Conservation (phyloP, 169 alveolate genomes). For the Plasmodium sp. region DNA sequence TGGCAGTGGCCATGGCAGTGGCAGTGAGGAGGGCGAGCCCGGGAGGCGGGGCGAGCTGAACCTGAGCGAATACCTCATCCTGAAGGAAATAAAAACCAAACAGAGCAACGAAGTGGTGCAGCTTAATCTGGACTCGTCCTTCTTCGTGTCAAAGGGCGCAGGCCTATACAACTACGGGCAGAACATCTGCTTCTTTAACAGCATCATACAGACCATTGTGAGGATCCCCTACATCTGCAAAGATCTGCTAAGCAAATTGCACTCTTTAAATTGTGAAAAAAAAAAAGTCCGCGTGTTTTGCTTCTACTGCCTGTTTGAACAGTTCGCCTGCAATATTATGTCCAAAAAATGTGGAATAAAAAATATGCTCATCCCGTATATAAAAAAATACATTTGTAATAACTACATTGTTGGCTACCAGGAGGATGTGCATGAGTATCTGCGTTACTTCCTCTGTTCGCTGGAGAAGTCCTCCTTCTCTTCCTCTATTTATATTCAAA, state of each 20-base stretch:
- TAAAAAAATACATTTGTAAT: slow-evolving; percentile 78
- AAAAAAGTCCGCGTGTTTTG: slow-evolving; percentile 74
- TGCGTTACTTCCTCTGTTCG: slow-evolving; percentile 79
- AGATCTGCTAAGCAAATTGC: slow-evolving; percentile 76
- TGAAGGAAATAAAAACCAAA: slow-evolving; percentile 49
- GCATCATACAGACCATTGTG: slow-evolving; percentile 79
- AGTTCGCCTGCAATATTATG: slow-evolving; percentile 69
- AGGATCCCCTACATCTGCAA: slow-evolving; percentile 82
- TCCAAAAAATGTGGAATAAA: slow-evolving; percentile 69
- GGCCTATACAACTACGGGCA: slow-evolving; percentile 85
- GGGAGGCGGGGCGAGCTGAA: neutral
- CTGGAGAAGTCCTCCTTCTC: slow-evolving; percentile 78
- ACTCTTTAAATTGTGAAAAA: slow-evolving; percentile 76
- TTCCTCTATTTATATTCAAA: slow-evolving; percentile 37
- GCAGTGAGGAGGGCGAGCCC: neutral
- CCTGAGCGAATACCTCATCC: slow-evolving; percentile 28
- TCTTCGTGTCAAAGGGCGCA: slow-evolving; percentile 75
- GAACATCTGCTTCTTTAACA: slow-evolving; percentile 84
- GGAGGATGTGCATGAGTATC: slow-evolving; percentile 82
- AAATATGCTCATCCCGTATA: slow-evolving; percentile 73
- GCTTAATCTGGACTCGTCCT: slow-evolving; percentile 35
- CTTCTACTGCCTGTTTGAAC: slow-evolving; percentile 79
- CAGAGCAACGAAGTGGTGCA: slow-evolving; percentile 41
- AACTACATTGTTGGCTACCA: slow-evolving; percentile 79
- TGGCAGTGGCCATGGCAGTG: neutral